Conservation (phyloP, 2,329 filamentous ascomycete species). For the Didymella segeticola region DNA sequence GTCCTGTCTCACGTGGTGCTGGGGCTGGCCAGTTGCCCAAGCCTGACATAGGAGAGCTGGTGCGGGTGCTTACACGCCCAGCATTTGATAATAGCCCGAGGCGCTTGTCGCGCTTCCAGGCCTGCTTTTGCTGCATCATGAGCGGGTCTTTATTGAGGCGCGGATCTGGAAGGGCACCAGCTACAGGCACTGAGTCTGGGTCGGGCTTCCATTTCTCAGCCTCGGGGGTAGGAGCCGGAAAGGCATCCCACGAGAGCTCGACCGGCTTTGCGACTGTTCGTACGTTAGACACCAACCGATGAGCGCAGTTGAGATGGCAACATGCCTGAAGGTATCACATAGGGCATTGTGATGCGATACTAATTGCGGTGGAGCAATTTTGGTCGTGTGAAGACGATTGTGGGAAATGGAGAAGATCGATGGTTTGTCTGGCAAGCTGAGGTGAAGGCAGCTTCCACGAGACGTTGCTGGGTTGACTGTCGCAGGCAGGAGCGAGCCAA, state of each 20-base stretch:
- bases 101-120: background rate
- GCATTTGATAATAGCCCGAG: no score
- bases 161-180: conserved; percentile 2
- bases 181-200: conserved; percentile 7
- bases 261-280: background rate
- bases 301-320: background rate
- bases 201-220: conserved; percentile 19
- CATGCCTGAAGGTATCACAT: background rate
- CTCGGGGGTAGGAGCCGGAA: conserved; percentile 18
- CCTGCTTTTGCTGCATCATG: background rate
- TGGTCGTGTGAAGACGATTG: background rate
- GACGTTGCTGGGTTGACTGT: background rate
- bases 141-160: conserved; percentile 13
- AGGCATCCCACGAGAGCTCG: conserved; percentile 9
- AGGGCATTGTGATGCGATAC: background rate
- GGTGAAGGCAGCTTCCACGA: conserved; percentile 14
- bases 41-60: background rate
- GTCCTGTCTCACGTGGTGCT: background rate
- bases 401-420: background rate
- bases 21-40: conserved; percentile 2
- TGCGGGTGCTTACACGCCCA: background rate
- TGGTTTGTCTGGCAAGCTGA: background rate
- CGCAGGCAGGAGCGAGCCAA: background rate
- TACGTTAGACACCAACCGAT: background rate
- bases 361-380: background rate